Base-by-base conservation (phyloP, 2,329 filamentous ascomycete genomes). In the Fusarium gaditjirri region DNA sequence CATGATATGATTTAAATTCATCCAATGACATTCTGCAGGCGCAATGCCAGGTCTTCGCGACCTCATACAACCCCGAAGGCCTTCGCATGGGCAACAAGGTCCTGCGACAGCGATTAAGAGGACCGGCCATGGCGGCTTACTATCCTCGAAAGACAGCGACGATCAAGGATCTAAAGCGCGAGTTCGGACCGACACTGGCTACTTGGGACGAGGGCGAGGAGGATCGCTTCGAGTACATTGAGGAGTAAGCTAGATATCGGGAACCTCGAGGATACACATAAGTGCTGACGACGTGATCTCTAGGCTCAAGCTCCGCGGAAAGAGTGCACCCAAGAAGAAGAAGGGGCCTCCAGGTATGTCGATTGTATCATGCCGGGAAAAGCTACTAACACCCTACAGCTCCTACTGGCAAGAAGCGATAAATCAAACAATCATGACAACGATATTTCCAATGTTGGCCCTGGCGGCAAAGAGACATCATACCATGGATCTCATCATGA, bases 21-120 rank as follows among this genome's bases (percentile, higher is more conserved):
- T 36, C 46, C 58, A 44, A 78, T 83, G 47, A 82, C 68, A 33
- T 9, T 25, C 16, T 3, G 44, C 77, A 98, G 95, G 89, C 89
- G 79, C 94, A 95, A 92, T 97, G 94, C 87, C 90, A 91, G 81
- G 90, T 98, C 84, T 99, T 98, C 86, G 92, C 91, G 78, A 93
- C 93, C 55, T 95, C 92, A 58, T 98, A 91, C 86, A 99, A 99
- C 83, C 96, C 96, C 31, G 88, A 94, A 61, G 86, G 91, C 75
- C 82, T 92, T 69, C 93, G 96, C 70, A 90, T 94, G 75, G 96
- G 96, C 78, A 98, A 96, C 85, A 97, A 96, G 83, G 87, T 99
- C 80, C 87, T 99, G 67, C 93, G 95, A 78, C 93, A 98, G 82
- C 91, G 95, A 78, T 86, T 98, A 71, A 90, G 89, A 78, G 96